phyloP scores from a whole-genome alignment of 2,329 filamentous ascomycete species.

The Hypomyces perniciosus region DNA sequence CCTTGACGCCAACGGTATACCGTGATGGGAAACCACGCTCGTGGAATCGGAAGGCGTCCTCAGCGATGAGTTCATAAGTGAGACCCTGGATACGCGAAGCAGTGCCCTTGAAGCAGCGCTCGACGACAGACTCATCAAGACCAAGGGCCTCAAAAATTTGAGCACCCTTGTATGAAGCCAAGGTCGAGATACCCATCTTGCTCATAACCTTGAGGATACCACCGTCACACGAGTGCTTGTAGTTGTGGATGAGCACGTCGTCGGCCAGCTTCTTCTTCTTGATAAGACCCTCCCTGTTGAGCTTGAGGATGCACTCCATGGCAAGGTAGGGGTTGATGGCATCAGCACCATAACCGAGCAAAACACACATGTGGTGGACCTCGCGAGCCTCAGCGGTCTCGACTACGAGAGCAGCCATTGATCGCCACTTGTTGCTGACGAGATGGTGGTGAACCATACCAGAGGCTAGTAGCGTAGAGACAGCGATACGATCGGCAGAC shows the following conservation, averaged over 20 bases:
- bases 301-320: slow-evolving; percentile 94
- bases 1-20: slow-evolving; percentile 67
- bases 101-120: slow-evolving; percentile 91
- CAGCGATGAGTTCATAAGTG: slow-evolving; percentile 87
- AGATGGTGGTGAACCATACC: slow-evolving; percentile 94
- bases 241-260: slow-evolving; percentile 83
- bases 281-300: slow-evolving; percentile 88
- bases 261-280: slow-evolving; percentile 83
- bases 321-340: slow-evolving; percentile 92
- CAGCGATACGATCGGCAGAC: slow-evolving; percentile 71
- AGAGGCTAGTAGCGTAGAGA: slow-evolving; percentile 81
- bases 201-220: slow-evolving; percentile 98
- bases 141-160: slow-evolving; percentile 97
- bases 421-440: slow-evolving; percentile 92
- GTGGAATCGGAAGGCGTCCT: slow-evolving; percentile 91
- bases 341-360: slow-evolving; percentile 91
- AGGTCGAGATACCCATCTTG: slow-evolving; percentile 98
- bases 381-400: slow-evolving; percentile 95
- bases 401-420: slow-evolving; percentile 76
- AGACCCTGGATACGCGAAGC: slow-evolving; percentile 91
- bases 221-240: slow-evolving; percentile 93
- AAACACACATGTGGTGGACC: slow-evolving; percentile 98
- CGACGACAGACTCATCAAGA: slow-evolving; percentile 85
- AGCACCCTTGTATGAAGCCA: slow-evolving; percentile 94
- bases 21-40: slow-evolving; percentile 86